Percentiles rank a stretch among this genome's conserved stretches.
These are phyloP conservation scores for Moelleriella libera DNA, from an alignment of 2,329 filamentous ascomycete species.

Conservation along the genomic window DNA sequence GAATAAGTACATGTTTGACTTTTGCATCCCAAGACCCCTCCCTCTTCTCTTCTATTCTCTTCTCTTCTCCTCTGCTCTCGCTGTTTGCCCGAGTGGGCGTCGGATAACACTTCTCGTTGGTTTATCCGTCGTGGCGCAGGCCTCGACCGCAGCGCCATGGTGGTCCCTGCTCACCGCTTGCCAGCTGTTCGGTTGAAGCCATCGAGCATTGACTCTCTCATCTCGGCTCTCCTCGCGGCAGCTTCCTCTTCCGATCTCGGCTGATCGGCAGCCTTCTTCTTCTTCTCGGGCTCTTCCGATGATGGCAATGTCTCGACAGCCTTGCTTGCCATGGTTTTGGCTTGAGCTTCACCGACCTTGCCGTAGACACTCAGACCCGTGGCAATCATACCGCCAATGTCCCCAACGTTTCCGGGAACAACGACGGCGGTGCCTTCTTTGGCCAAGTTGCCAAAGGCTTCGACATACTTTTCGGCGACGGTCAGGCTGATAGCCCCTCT, in stretches of 20 bases:
- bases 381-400: slow-evolving; percentile 93
- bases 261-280: slow-evolving; percentile 8
- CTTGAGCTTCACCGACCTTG: slow-evolving; percentile 74
- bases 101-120: too few relatives aligned
- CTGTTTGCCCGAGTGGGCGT: neutral
- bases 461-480: slow-evolving; percentile 96
- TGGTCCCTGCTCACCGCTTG: slow-evolving; percentile 11
- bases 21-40: too few relatives aligned
- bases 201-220: slow-evolving; percentile 26
- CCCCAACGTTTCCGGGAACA: slow-evolving; percentile 91
- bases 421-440: slow-evolving; percentile 93
- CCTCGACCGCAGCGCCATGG: too few relatives aligned
- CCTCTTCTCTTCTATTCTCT: too few relatives aligned
- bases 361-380: slow-evolving; percentile 91
- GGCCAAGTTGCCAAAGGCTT: slow-evolving; percentile 81
- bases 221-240: slow-evolving; percentile 7
- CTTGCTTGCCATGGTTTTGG: slow-evolving; percentile 47
- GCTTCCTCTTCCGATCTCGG: slow-evolving; percentile 6
- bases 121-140: too few relatives aligned
- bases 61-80: too few relatives aligned
- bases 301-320: slow-evolving; percentile 17
- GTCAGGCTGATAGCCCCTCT: slow-evolving; percentile 74
- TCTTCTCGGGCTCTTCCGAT: slow-evolving; percentile 6
- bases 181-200: slow-evolving; percentile 22
- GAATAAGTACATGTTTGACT: too few relatives aligned